phyloP scores from a whole-genome alignment of 352 stramenopile species.

The Phytophthora cactorum region DNA sequence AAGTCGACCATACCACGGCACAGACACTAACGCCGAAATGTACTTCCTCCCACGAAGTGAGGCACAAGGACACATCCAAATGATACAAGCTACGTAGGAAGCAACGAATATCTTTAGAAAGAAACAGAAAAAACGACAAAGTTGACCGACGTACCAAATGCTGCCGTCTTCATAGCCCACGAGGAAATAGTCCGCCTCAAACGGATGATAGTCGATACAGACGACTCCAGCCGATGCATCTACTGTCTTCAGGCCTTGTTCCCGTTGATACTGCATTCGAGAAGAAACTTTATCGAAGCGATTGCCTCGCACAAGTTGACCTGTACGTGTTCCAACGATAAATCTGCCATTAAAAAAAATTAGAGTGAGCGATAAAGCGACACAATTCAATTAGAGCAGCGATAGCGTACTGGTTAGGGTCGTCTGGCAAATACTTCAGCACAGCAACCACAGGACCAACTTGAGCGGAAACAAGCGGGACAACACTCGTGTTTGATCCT shows the following conservation, averaged over 20 bases:
- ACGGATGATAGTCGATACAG: conserved; percentile 61
- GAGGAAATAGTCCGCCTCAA: conserved; percentile 59
- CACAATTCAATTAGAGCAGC: not conserved
- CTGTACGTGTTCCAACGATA: conserved; percentile 53
- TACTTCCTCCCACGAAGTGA: conserved; percentile 65
- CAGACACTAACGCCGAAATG: conserved; percentile 47
- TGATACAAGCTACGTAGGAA: conserved; percentile 53
- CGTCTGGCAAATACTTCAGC: conserved; percentile 57
- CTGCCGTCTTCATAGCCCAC: conserved; percentile 67
- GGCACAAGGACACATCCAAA: conserved; percentile 31
- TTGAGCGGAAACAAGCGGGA: conserved; percentile 10
- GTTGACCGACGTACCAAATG: conserved; percentile 39
- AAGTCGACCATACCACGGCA: conserved; percentile 58
- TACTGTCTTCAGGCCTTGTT: conserved; percentile 15
- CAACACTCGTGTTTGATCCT: conserved; percentile 17
- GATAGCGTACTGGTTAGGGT: conserved; percentile 58
- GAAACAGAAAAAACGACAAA: not conserved
- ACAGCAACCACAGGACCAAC: conserved; percentile 57
- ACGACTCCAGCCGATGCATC: conserved; percentile 38
- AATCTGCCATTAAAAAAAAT: conserved; percentile 35
- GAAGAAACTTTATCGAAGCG: conserved; percentile 43
- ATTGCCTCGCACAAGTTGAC: conserved; percentile 43
- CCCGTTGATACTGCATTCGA: conserved; percentile 28
- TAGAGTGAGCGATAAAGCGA: not conserved
- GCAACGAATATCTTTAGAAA: not conserved